Conservation (phyloP, 345 rosid genomes). For the Clarkia xantiana region DNA sequence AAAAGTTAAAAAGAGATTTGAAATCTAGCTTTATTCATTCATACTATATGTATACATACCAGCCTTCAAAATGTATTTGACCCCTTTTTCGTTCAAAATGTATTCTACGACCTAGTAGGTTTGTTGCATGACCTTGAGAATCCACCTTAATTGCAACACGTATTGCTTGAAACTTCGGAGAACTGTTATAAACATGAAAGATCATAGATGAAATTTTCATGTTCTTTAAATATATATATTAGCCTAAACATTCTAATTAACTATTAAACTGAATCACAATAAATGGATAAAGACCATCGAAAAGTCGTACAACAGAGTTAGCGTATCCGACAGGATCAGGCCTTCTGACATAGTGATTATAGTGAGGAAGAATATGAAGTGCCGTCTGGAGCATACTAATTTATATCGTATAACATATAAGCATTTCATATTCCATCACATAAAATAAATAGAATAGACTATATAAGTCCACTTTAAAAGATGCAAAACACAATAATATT, state of each 20-base stretch:
- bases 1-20: too few relatives aligned
- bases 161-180: constrained; percentile 61
- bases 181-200: constrained; percentile 53
- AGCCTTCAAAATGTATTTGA: too few relatives aligned
- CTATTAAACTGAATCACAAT: not conserved
- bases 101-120: too few relatives aligned
- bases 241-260: not conserved
- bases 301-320: constrained; percentile 37
- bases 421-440: too few relatives aligned
- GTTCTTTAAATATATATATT: not conserved
- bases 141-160: constrained; percentile 62
- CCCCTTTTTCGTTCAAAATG: too few relatives aligned
- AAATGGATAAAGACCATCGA: constrained; percentile 51
- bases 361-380: constrained; percentile 65
- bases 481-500: too few relatives aligned
- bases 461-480: too few relatives aligned
- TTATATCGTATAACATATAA: too few relatives aligned
- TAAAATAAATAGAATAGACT: too few relatives aligned
- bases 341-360: constrained; percentile 60
- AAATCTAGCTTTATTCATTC: too few relatives aligned
- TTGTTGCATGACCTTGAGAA: constrained; percentile 45
- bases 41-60: too few relatives aligned
- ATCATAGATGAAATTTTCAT: constrained; percentile 7
- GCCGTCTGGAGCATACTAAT: constrained; percentile 69
- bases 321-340: constrained; percentile 38